These are phyloP conservation scores for Arachnopeziza araneosa DNA, from an alignment of 2,329 filamentous ascomycete species.

Conservation along the genomic window DNA sequence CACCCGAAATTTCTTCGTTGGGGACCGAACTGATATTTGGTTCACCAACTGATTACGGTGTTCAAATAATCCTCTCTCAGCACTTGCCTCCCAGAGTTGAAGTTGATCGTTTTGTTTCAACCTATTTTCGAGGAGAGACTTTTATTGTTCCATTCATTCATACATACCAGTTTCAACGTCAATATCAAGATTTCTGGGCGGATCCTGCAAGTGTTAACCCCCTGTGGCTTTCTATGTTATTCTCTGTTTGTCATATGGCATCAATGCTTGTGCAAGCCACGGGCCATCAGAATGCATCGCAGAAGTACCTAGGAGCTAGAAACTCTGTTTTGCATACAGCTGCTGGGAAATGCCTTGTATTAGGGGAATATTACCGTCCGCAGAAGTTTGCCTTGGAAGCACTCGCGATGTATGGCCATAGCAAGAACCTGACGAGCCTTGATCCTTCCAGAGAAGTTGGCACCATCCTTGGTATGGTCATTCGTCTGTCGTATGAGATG, in stretches of 20 bases:
- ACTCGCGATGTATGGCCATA: constrained; percentile 21
- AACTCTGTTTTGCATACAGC: constrained; percentile 9
- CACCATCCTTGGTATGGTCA: constrained; percentile 21
- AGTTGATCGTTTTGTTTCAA: constrained; percentile 16
- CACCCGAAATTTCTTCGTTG: neutral
- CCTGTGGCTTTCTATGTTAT: constrained; percentile 24
- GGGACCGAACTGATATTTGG: constrained; percentile 15
- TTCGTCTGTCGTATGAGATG: constrained; percentile 25
- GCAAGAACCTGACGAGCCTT: constrained; percentile 22
- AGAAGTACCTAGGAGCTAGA: neutral
- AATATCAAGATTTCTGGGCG: constrained; percentile 20
- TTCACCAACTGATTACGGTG: constrained; percentile 4
- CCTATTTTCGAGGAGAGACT: constrained; percentile 16
- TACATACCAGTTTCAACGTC: constrained; percentile 19
- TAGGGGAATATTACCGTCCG: constrained; percentile 23
- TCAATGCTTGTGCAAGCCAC: constrained; percentile 5
- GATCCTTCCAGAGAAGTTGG: constrained; percentile 25
- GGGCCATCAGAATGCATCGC: neutral
- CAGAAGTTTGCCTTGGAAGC: constrained; percentile 21
- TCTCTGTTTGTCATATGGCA: constrained; percentile 19
- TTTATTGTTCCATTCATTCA: constrained; percentile 20
- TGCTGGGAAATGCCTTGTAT: constrained; percentile 21
- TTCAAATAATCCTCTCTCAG: constrained; percentile 13
- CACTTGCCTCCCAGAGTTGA: constrained; percentile 17
- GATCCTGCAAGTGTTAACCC: constrained; percentile 9